A percentile compares a stretch with the other conserved stretches of the same genome.
Evolutionary conservation across 139 green algal genomes (phyloP).

Genomic region (Picochlorum costavermella): DNA sequence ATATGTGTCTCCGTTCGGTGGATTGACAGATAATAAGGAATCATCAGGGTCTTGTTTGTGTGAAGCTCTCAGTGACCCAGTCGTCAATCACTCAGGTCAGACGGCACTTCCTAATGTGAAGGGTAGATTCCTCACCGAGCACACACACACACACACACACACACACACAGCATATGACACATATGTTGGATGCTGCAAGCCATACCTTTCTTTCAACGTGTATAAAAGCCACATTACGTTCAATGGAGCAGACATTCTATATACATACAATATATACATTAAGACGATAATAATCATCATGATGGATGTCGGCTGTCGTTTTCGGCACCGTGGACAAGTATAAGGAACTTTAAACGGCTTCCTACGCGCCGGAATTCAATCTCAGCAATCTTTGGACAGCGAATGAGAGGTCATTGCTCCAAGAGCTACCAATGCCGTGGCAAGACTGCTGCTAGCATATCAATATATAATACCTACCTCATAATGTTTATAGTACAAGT

Average conservation of each 20-base stretch:
- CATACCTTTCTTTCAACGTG: too few relatives aligned
- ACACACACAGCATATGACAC: neutral
- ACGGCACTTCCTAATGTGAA: slow-evolving; percentile 35
- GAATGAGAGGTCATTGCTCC: slow-evolving; percentile 22
- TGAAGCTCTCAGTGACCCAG: slow-evolving; percentile 5
- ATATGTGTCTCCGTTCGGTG: slow-evolving; percentile 12
- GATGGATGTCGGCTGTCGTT: slow-evolving; percentile 17
- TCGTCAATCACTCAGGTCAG: slow-evolving; percentile 42
- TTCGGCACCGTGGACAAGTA: slow-evolving; percentile 21
- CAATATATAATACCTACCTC: neutral
- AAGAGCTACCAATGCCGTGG: slow-evolving; percentile 33
- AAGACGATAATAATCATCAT: too few relatives aligned
- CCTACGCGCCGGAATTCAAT: slow-evolving; percentile 24
- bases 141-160: neutral
- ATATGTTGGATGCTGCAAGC: neutral
- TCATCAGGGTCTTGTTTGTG: slow-evolving; percentile 22
- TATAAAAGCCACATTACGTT: neutral
- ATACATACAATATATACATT: too few relatives aligned
- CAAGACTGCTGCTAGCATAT: slow-evolving; percentile 27
- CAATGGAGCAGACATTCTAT: too few relatives aligned
- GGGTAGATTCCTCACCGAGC: slow-evolving; percentile 30
- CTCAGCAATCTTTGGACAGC: slow-evolving; percentile 37
- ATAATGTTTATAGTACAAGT: too few relatives aligned
- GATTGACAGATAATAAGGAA: slow-evolving; percentile 34
- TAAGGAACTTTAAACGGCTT: slow-evolving; percentile 22